Evolutionary conservation across 129 eudicot species (phyloP), one percentile per base, ranked within the genome.

Genomic region (Helichrysum umbraculigerum): DNA sequence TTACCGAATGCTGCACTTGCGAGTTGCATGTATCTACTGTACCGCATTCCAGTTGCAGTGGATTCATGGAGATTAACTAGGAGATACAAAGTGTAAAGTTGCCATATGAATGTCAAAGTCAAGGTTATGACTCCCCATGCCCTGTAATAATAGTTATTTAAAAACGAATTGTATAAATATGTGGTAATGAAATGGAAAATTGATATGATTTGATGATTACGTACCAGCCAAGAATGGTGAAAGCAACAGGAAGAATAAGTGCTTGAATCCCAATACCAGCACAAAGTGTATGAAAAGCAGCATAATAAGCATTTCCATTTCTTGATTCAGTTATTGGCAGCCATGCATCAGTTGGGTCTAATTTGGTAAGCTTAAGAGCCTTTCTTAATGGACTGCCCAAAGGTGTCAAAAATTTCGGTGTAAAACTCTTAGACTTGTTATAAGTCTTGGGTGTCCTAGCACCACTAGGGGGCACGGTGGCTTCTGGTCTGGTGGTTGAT

Each of bases 211-310:
- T 6, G 42, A 37, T 37, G 42, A 37, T 37, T 37, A 37, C 9
- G 10, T 6, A 66, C 71, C 71, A 91, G 72, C 97, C 89, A 64
- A 85, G 84, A 57, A 68, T 66, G 19, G 86, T 76, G 42, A 85
- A 78, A 66, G 89, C 82, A 68, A 85, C 77, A 32, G 86, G 89
- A 59, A 85, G 84, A 37, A 82, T 50, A 42, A 85, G 86, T 12
- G 89, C 83, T 66, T 85, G 89, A 39, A 85, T 44, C 47, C 89
- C 89, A 32, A 85, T 75, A 29, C 89, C 89, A 30, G 89, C 79
- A 50, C 81, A 75, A 22, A 85, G 79, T 11, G 85, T 79, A 62
- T 85, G 89, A 56, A 85, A 85, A 21, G 85, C 81, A 12, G 86
- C 85, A 54, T 79, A 78, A 37, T 58, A 85, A 1, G 83, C 73